phyloP scores from a whole-genome alignment of 257 asterid genomes.

The Plantago ovata region DNA sequence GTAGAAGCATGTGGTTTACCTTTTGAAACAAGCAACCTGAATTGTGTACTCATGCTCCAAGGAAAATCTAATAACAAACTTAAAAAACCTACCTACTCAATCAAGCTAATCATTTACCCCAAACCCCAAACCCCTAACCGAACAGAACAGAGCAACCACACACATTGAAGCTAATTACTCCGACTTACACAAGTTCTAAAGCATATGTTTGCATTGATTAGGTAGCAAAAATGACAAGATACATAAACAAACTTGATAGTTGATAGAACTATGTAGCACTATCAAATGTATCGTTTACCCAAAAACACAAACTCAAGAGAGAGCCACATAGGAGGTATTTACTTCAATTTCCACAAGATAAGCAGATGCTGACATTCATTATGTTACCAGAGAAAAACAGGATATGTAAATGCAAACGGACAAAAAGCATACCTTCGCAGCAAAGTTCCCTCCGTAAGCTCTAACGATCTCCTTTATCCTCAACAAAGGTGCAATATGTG shows the following conservation, averaged over 20 bases:
- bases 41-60: too few species aligned
- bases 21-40: too few species aligned
- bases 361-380: neutral
- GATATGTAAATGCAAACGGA: neutral
- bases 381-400: neutral
- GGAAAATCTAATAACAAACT: too few species aligned
- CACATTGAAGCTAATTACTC: neutral
- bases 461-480: conserved; percentile 84
- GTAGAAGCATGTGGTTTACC: too few species aligned
- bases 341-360: neutral
- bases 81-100: too few species aligned
- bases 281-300: too few species aligned
- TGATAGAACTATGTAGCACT: too few species aligned
- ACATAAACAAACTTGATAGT: too few species aligned
- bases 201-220: neutral
- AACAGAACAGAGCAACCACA: neutral
- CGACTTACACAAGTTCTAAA: neutral
- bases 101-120: too few species aligned
- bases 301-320: too few species aligned
- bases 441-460: conserved; percentile 91
- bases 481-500: conserved; percentile 86
- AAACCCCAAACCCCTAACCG: too few species aligned
- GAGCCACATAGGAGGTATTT: neutral
- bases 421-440: conserved; percentile 67
- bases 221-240: too few species aligned